Evolutionary conservation across 1,139 yeast species (phyloP).

Genomic region (Zygosaccharomyces sapae): DNA sequence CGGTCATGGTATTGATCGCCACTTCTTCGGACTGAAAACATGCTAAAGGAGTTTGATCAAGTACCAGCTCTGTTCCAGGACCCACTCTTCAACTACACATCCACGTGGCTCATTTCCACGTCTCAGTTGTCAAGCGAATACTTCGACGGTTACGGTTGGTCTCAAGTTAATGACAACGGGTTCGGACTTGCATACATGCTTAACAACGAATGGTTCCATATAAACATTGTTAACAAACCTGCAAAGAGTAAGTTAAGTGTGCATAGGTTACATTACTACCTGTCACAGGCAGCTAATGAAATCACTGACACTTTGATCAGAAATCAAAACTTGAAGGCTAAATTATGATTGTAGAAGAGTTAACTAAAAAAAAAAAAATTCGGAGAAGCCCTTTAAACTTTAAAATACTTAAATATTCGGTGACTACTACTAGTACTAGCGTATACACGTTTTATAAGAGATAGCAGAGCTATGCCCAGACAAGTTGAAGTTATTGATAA

Average conservation of each 20-base stretch:
- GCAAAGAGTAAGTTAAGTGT: conserved; percentile 61
- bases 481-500: conserved; percentile 35
- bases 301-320: conserved; percentile 56
- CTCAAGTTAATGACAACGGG: conserved; percentile 92
- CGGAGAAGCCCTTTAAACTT: neutral
- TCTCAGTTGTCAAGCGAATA: conserved; percentile 86
- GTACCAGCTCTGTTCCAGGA: conserved; percentile 73
- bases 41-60: conserved; percentile 54
- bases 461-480: neutral
- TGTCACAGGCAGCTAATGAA: conserved; percentile 78
- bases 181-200: conserved; percentile 93
- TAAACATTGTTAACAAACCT: conserved; percentile 78
- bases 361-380: neutral
- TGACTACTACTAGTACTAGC: neutral
- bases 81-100: conserved; percentile 70
- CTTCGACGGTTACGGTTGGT: conserved; percentile 95
- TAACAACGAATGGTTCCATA: conserved; percentile 78
- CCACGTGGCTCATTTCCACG: conserved; percentile 82
- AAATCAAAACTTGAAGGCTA: conserved; percentile 21
- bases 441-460: neutral
- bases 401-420: neutral
- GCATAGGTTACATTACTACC: conserved; percentile 62
- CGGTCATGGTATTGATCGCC: conserved; percentile 92
- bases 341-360: conserved; percentile 25
- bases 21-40: conserved; percentile 82